Conservation (phyloP, 75 land plant genomes). For the Gnetum montanum region DNA sequence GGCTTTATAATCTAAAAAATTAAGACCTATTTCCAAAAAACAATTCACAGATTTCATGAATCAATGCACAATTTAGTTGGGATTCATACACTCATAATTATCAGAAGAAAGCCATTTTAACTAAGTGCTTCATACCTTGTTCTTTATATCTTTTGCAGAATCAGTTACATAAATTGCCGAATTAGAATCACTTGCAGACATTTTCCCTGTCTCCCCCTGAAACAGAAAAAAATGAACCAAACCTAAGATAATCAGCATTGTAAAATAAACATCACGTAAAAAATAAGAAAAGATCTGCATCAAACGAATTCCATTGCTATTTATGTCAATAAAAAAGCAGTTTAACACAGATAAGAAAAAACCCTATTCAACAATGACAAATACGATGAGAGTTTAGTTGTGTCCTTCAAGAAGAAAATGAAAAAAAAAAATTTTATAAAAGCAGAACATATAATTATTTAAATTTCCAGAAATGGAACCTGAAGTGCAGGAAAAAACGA, state of each 20-base stretch:
- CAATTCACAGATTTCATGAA: too few species aligned
- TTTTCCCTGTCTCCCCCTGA: conserved; percentile 95
- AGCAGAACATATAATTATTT: neutral
- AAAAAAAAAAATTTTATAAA: too few species aligned
- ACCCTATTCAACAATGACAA: too few species aligned
- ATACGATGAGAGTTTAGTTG: too few species aligned
- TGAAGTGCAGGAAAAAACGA: conserved; percentile 90
- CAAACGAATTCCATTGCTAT: neutral
- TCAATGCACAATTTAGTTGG: too few species aligned
- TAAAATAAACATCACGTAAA: neutral
- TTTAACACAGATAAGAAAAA: neutral
- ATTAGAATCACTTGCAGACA: conserved; percentile 91
- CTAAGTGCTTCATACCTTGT: too few species aligned
- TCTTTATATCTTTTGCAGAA: conserved; percentile 61
- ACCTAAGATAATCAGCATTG: neutral
- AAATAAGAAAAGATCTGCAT: neutral
- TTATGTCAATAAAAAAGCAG: neutral
- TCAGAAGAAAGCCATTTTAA: too few species aligned
- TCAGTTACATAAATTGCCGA: conserved; percentile 98
- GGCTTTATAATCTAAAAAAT: too few species aligned
- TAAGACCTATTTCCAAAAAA: too few species aligned
- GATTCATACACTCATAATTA: too few species aligned
- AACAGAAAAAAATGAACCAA: conserved; percentile 9
- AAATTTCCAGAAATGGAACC: too few species aligned
- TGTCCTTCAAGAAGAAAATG: too few species aligned